A percentile compares a stretch with the other conserved stretches of the same genome.
Evolutionary conservation across 2,329 filamentous ascomycete genomes (phyloP).

Genomic region (Plectosphaerella plurivora): DNA sequence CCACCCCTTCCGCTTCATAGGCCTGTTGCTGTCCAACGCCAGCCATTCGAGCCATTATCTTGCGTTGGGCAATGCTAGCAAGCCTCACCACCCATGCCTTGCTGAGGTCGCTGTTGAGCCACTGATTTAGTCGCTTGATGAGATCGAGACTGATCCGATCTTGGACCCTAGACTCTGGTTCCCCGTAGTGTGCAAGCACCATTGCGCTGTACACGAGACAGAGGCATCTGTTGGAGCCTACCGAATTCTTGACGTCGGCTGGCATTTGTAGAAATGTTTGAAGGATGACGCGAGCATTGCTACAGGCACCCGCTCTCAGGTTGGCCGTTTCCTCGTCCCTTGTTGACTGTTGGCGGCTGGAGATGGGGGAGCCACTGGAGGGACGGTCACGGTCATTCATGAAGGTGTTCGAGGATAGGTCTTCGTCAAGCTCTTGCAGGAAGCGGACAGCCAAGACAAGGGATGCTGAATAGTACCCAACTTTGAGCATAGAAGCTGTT

Average conservation of each 20-base stretch:
- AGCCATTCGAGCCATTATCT: neutral
- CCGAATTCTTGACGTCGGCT: neutral
- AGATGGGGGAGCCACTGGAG: neutral
- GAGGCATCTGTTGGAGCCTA: neutral
- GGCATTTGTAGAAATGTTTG: neutral
- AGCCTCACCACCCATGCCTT: neutral
- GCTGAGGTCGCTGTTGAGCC: neutral
- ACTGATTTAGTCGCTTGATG: neutral
- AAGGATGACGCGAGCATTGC: neutral
- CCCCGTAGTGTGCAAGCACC: neutral
- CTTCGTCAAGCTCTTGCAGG: neutral
- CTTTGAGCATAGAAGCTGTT: slow-evolving; percentile 25
- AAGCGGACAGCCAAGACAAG: slow-evolving; percentile 19
- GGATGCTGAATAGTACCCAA: slow-evolving; percentile 27
- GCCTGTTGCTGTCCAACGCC: neutral
- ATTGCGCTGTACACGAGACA: neutral
- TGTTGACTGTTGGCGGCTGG: neutral
- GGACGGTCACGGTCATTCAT: neutral
- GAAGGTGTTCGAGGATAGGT: neutral
- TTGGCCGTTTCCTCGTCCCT: neutral
- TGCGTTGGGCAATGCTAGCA: neutral
- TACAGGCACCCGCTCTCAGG: neutral
- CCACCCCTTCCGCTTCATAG: too few species aligned
- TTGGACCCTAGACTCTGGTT: neutral
- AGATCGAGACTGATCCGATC: neutral